Evolutionary conservation across 495 filamentous ascomycete genomes (phyloP).

Genomic region (Xylaria intraflava): DNA sequence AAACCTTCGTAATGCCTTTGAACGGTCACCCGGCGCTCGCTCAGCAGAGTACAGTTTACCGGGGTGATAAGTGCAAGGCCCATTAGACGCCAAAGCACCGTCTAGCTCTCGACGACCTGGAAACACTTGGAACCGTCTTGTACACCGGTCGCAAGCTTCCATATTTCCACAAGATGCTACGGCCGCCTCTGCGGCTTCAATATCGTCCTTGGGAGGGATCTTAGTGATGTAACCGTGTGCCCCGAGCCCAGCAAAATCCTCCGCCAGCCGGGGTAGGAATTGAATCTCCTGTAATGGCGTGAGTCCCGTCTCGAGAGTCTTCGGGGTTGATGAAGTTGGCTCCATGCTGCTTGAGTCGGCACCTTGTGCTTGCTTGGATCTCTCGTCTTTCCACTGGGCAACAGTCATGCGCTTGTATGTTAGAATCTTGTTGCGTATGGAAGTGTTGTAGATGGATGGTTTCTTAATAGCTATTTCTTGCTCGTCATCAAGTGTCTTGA

Average conservation of each 20-base stretch:
- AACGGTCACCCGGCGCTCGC: conserved; percentile 31
- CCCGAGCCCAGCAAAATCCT: conserved; percentile 52
- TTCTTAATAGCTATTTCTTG: conserved; percentile 64
- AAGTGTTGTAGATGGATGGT: conserved; percentile 64
- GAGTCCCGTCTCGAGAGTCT: conserved; percentile 59
- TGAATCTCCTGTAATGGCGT: conserved; percentile 58
- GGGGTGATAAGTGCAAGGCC: conserved; percentile 71
- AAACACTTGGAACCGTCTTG: conserved; percentile 82
- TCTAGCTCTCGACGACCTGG: conserved; percentile 76
- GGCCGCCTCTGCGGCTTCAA: conserved; percentile 52
- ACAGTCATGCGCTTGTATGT: conserved; percentile 63
- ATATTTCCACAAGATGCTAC: conserved; percentile 61
- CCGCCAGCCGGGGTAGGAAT: conserved; percentile 52
- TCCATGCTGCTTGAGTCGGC: conserved; percentile 15
- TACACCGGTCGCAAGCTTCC: conserved; percentile 86
- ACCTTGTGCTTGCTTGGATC: conserved; percentile 17
- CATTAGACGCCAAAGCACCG: conserved; percentile 69
- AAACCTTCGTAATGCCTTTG: conserved; percentile 48
- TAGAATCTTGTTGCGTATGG: conserved; percentile 73
- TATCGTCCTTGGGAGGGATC: conserved; percentile 48
- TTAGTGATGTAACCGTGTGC: conserved; percentile 68
- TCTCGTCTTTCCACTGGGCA: conserved; percentile 57
- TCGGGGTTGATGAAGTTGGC: conserved; percentile 27
- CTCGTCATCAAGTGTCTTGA: conserved; percentile 77
- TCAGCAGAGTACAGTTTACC: conserved; percentile 54